Evolutionary conservation across 345 rosid species (phyloP).

Genomic region (Salix udensis): DNA sequence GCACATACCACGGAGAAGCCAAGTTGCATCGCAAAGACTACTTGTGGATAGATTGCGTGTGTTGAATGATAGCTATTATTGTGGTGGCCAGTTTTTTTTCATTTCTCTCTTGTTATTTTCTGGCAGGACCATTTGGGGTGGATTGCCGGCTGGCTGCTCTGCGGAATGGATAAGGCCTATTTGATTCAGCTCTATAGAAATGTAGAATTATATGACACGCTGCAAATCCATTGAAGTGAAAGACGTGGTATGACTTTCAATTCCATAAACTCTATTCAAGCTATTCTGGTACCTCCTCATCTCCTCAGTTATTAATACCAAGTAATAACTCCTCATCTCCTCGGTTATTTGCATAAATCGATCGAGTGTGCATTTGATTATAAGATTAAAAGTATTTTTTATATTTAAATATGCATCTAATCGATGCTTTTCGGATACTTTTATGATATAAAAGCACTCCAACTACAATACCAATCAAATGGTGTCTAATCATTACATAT

Average conservation of each 20-base stretch:
- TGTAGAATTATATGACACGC: neutral
- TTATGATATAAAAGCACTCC: no score
- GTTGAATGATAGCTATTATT: conserved; percentile 25
- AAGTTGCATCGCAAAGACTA: conserved; percentile 59
- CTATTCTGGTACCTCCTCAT: neutral
- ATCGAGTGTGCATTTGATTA: no score
- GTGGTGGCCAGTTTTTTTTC: neutral
- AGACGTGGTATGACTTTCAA: neutral
- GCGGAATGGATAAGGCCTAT: conserved; percentile 1
- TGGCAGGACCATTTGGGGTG: neutral
- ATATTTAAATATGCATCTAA: no score
- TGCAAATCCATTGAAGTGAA: neutral
- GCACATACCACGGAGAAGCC: conserved; percentile 78
- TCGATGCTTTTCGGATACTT: no score
- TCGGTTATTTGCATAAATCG: no score
- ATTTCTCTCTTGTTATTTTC: neutral
- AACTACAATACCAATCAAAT: no score
- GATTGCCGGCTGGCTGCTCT: neutral
- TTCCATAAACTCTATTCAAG: neutral
- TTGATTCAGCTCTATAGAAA: neutral
- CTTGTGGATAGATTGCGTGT: neutral
- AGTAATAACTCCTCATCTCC: no score
- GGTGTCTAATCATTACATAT: neutral
- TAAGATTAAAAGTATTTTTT: no score
- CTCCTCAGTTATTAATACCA: no score